Evolutionary conservation across 2,329 filamentous ascomycete genomes (phyloP), one percentile per base, ranked within the genome.

Genomic region (Dryadomyces sulphureus): DNA sequence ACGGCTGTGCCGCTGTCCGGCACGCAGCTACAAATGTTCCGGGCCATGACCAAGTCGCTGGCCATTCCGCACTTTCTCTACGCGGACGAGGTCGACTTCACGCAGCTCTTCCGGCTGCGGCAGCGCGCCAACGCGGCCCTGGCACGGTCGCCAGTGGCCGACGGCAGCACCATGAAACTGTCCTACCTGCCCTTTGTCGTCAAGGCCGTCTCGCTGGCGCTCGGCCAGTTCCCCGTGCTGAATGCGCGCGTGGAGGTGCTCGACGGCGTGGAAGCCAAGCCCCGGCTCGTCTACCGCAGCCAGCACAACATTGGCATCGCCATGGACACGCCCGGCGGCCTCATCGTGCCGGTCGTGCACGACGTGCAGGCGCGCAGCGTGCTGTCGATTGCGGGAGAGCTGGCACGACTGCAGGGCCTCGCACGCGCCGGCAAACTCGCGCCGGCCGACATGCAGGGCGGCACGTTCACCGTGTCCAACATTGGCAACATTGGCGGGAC

Each of bases 241-340:
- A 98, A 98, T 60, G 79, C 89, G 4, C 78, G 85, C 48, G 76
- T 98, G 21, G 86, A 95, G 7, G 20, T 30, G 72, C 48, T 50
- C 21, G 30, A 12, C 25, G 17, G 62, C 40, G 27, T 36, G 17
- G 41, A 64, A 21, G 68, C 72, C 49, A 90, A 85, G 57, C 88
- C 90, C 0, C 73, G 75, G 30, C 71, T 98, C 4, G 68, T 89
- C 47, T 77, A 86, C 67, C 84, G 89, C 47, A 76, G 77, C 45
- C 80, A 84, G 57, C 92, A 98, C 71, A 94, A 98, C 64, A 90
- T 98, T 50, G 92, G 92, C 50, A 73, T 98, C 30, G 92, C 92
- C 48, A 92, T 98, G 74, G 92, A 98, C 63, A 94, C 90, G 1
- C 87, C 90, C 0, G 70, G 72, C 7, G 92, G 92, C 3, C 77